These are phyloP conservation scores for Trichoderma asperellum DNA, from an alignment of 2,329 filamentous ascomycete species.

Conservation along the genomic window DNA sequence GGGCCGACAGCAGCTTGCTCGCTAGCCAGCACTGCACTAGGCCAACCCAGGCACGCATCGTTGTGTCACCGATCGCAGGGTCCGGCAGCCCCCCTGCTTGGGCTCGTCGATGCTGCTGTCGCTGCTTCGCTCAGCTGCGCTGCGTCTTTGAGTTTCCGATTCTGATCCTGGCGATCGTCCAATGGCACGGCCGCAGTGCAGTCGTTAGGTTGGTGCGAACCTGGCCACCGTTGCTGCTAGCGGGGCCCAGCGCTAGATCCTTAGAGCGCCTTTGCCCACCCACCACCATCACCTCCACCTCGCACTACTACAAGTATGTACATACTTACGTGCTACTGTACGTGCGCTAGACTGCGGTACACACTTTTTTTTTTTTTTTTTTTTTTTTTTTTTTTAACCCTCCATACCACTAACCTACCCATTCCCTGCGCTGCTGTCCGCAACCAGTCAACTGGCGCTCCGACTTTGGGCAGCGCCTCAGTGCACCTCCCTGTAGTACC, in stretches of 20 bases:
- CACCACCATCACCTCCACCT: not conserved
- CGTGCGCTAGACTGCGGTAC: not conserved
- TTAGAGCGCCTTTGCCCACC: not conserved
- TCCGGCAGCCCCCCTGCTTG: conserved; percentile 7
- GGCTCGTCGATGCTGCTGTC: conserved; percentile 13
- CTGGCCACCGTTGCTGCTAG: conserved; percentile 23
- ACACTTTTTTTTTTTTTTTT: not conserved
- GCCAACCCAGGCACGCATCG: conserved; percentile 25
- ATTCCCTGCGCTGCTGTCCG: not conserved
- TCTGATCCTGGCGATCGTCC: conserved; percentile 27
- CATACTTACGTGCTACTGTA: too few species aligned
- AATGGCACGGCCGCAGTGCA: conserved; percentile 11
- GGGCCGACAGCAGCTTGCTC: not conserved
- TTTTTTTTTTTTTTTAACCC: not conserved
- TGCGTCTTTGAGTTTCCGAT: conserved; percentile 16
- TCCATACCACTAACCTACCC: not conserved
- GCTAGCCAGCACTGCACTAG: conserved; percentile 8
- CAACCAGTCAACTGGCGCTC: conserved; percentile 20
- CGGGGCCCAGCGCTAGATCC: conserved; percentile 15
- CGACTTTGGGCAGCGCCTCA: conserved; percentile 10
- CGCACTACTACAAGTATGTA: not conserved
- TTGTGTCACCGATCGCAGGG: conserved; percentile 26
- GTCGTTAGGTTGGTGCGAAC: conserved; percentile 14
- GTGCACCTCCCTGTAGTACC: not conserved
- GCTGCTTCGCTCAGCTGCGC: conserved; percentile 20